A percentile compares a stretch with the other conserved stretches of the same genome.
Evolutionary conservation across 306 rosid species (phyloP).

Genomic region (Astragalus glycyphyllos): DNA sequence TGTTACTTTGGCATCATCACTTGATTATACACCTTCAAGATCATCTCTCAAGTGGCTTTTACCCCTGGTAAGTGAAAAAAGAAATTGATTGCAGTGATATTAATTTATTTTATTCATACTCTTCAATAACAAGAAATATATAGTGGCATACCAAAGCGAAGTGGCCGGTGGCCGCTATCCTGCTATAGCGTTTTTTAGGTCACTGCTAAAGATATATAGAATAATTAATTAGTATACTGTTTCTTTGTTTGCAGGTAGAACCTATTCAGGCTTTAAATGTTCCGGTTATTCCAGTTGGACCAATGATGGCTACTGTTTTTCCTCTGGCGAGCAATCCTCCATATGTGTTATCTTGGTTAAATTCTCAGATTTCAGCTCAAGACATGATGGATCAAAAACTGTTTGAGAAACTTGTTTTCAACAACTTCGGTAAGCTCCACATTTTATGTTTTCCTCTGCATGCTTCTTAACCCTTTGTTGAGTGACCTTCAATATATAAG

Average conservation of each 20-base stretch:
- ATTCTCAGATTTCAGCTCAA: slow-evolving; percentile 71
- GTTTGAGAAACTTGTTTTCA: slow-evolving; percentile 71
- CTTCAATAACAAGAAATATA: too few relatives aligned
- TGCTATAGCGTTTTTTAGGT: too few relatives aligned
- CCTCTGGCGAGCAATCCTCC: slow-evolving; percentile 68
- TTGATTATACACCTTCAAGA: slow-evolving; percentile 76
- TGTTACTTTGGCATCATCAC: slow-evolving; percentile 86
- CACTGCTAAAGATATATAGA: neutral
- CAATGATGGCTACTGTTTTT: slow-evolving; percentile 58
- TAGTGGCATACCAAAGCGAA: too few relatives aligned
- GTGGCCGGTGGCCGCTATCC: too few relatives aligned
- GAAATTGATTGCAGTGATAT: slow-evolving; percentile 29
- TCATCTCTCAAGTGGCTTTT: slow-evolving; percentile 81
- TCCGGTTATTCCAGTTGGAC: slow-evolving; percentile 81
- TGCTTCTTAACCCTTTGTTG: neutral
- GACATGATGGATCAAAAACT: slow-evolving; percentile 76
- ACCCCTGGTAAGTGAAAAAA: slow-evolving; percentile 77
- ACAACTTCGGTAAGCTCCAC: slow-evolving; percentile 72
- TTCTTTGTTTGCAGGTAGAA: slow-evolving; percentile 60
- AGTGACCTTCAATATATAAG: slow-evolving; percentile 1
- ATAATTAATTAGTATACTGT: slow-evolving; percentile 20
- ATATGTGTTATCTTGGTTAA: slow-evolving; percentile 68
- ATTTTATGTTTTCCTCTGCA: slow-evolving; percentile 1
- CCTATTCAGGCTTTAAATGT: slow-evolving; percentile 73
- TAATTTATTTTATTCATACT: neutral